Evolutionary conservation across 306 rosid species (phyloP), one percentile per base, ranked within the genome.

Genomic region (Ormosia semicastrata): DNA sequence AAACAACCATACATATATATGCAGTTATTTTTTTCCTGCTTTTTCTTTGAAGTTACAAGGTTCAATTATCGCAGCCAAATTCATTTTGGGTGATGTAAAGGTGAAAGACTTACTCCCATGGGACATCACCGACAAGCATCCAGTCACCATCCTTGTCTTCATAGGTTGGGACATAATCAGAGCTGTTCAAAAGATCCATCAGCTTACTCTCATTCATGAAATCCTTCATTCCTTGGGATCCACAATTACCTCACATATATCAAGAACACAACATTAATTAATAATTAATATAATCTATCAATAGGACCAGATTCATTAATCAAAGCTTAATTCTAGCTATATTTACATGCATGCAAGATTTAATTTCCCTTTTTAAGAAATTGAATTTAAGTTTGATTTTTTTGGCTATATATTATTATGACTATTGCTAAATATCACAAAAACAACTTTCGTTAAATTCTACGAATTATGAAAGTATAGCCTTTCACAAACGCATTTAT

Each of bases 81-180:
- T 73, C 2, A 39, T 69, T 78, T 58, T n/a, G 49, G 57, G 8
- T 30, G 41, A 0, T 30, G 15, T 3, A 46, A 17, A 30, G 10
- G 10, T 15, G 33, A 60, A 56, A n/a, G n/a, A 75, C 97, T 78
- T 86, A 94, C 98, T 91, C 90, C 98, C 98, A 94, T 1, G 97
- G 98, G 72, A 94, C 98, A 87, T 94, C 98, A 49, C 98, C 98
- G 63, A 94, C 97, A 33, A 94, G 93, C 98, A 94, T 94, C 98
- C 98, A 94, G 71, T 94, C 98, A 67, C 97, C 96, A 59, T 94
- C 98, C 88, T 91, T 94, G 89, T 94, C 98, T 80, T 94, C 97
- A 85, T 94, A 94, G 40, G 97, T 88, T 75, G 97, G 92, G 54
- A 91, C 97, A 86, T 90, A 92, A 77, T 94, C 98, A 73, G 98